Conservation (phyloP, 495 filamentous ascomycete species). For the Penicillium lividum region DNA sequence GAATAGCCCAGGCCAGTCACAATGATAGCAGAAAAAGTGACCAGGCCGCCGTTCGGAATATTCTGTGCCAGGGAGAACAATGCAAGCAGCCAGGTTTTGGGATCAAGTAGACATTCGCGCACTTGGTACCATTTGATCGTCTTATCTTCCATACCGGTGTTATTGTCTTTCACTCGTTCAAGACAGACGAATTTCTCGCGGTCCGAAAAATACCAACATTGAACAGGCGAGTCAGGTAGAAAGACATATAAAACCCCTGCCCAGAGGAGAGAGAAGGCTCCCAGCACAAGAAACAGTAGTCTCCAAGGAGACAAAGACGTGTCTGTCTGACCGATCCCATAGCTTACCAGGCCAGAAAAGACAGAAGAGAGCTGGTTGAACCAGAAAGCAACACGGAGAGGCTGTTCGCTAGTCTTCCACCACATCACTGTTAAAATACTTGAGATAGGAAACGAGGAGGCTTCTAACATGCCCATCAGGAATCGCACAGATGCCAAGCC, state of each 20-base stretch:
- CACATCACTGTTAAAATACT: slow-evolving; percentile 51
- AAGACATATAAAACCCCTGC: too few relatives aligned
- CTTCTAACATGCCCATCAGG: slow-evolving; percentile 30
- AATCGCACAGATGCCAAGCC: slow-evolving; percentile 4
- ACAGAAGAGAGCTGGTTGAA: slow-evolving; percentile 41
- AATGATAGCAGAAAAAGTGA: slow-evolving; percentile 30
- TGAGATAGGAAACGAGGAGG: slow-evolving; percentile 50
- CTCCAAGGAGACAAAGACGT: slow-evolving; percentile 11
- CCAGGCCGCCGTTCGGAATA: slow-evolving; percentile 35
- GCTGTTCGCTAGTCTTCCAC: slow-evolving; percentile 54
- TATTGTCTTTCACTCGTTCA: slow-evolving; percentile 1
- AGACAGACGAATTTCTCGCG: slow-evolving; percentile 7
- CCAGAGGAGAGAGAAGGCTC: neutral
- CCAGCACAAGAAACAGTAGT: slow-evolving; percentile 20
- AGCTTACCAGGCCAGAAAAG: slow-evolving; percentile 16
- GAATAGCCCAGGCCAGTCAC: slow-evolving; percentile 29
- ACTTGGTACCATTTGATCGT: slow-evolving; percentile 4
- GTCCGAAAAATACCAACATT: neutral
- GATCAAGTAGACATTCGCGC: neutral
- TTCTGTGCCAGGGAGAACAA: neutral
- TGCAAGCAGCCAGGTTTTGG: slow-evolving; percentile 8
- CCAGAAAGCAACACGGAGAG: slow-evolving; percentile 48
- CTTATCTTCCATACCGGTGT: slow-evolving; percentile 5
- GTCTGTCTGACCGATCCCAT: slow-evolving; percentile 20
- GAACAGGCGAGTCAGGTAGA: too few relatives aligned